Evolutionary conservation across 2,329 filamentous ascomycete genomes (phyloP).

Genomic region (Aspergillus sp.): DNA sequence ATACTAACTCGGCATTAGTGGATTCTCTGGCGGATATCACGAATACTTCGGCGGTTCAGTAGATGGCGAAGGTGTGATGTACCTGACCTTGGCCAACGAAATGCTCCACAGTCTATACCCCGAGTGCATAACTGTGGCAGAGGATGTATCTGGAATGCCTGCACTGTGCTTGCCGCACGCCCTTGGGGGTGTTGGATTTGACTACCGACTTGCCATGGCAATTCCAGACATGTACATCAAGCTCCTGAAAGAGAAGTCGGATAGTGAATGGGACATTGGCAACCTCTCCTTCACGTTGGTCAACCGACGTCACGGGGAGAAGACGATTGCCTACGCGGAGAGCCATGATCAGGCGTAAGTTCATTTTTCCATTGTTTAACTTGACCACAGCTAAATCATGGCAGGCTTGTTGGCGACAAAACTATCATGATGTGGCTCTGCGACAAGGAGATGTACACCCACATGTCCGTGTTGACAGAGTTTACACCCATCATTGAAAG

Average conservation of each 20-base stretch:
- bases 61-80: conserved; percentile 90
- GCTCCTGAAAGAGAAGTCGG: conserved; percentile 88
- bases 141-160: conserved; percentile 98
- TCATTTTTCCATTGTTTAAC: neutral
- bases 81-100: conserved; percentile 95
- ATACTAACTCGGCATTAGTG: conserved; percentile 52
- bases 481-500: conserved; percentile 86
- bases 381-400: conserved; percentile 9
- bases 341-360: conserved; percentile 96
- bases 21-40: conserved; percentile 96
- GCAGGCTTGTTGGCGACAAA: conserved; percentile 91
- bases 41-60: conserved; percentile 92
- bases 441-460: conserved; percentile 94
- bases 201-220: conserved; percentile 96
- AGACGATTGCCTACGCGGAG: conserved; percentile 97
- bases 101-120: conserved; percentile 91
- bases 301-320: conserved; percentile 92
- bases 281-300: conserved; percentile 83
- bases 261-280: conserved; percentile 88
- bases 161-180: conserved; percentile 85
- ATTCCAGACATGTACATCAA: conserved; percentile 99
- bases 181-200: conserved; percentile 90
- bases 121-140: conserved; percentile 84
- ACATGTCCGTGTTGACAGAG: conserved; percentile 88
- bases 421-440: conserved; percentile 97